Base-by-base conservation (phyloP, 2,329 filamentous ascomycete genomes). In the Talaromyces sp. region DNA sequence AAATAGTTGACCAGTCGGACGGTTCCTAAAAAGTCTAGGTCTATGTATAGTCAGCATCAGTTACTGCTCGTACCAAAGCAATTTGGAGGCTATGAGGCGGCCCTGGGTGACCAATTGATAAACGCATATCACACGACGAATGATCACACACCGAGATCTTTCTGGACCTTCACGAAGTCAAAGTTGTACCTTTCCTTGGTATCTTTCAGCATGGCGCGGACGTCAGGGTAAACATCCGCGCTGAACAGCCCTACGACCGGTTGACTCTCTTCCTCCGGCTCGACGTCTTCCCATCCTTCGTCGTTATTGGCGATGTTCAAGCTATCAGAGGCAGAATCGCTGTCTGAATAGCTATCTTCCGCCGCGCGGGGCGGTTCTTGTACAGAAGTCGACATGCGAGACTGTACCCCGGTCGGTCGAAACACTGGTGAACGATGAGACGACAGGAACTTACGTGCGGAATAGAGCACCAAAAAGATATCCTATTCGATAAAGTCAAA, bases 1-100 rank as follows among this genome's bases (percentile, higher is more conserved):
- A 82, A 69, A 65, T 84, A 91, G 70, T 92, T 92, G 69, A 91
- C 84, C 35, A 92, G 77, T 72, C 86, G 91, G 65, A 92, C 84
- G 60, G 81, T 83, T 28, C 84, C 88, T 60, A 90, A 81, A 64
- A 91, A 91, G 67, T 92, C 88, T 45, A 91, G 78, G 21, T 76
- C 80, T 68, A 84, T 71, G 17, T 19, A 13, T 25, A 36, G 51
- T 60, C 52, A 60, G 58, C 40, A 75, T 48, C 28, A 48, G 5
- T 48, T 35, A 25, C 25, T 46, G 59, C 33, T 22, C 33, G n/a
- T 45, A 17, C 4, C 28, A 15, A 28, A 31, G 3, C 19, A 36
- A 28, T 31, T 54, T 36, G 7, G 28, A 35, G 3, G 17, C 15
- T n/a, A 15, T 19, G 15, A 9, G 15, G 11, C 8, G 7, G 43